Conservation (phyloP, 2,329 filamentous ascomycete species). For the Xylaria sp. region DNA sequence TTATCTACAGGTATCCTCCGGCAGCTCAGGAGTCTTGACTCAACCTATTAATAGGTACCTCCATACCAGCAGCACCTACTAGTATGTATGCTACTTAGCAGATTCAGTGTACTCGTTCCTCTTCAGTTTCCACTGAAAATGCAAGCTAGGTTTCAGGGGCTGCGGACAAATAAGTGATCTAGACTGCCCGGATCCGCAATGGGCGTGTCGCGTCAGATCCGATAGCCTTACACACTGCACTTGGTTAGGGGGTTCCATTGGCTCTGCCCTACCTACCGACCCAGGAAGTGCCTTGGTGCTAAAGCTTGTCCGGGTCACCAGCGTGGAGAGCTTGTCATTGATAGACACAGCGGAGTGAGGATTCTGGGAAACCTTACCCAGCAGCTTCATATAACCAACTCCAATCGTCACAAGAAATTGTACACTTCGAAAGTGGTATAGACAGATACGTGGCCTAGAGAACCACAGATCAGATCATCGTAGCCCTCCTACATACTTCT, state of each 20-base stretch:
- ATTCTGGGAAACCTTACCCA: not conserved
- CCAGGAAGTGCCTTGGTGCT: not conserved
- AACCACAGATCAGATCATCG: not conserved
- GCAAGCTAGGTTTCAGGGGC: conserved; percentile 29
- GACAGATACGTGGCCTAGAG: not conserved
- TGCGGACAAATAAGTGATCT: conserved; percentile 8
- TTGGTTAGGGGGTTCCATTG: conserved; percentile 15
- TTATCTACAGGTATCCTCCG: no score
- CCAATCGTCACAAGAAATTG: not conserved
- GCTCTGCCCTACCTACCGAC: not conserved
- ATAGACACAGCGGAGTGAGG: not conserved
- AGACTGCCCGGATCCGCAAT: conserved; percentile 23
- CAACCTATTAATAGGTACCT: not conserved
- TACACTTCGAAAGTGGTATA: no score
- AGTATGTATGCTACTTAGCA: not conserved
- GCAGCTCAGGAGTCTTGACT: not conserved
- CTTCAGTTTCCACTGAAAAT: conserved; percentile 11
- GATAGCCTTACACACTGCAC: not conserved
- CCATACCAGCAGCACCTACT: not conserved
- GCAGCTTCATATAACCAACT: not conserved
- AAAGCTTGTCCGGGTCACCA: not conserved
- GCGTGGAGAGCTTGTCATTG: not conserved
- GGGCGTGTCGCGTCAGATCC: conserved; percentile 27
- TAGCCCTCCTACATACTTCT: not conserved
- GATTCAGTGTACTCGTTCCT: no score